Percentiles rank a stretch among this genome's conserved stretches.
Conservation (phyloP, 805 yeast genomes). For the Nakazawaea anatomiae region DNA sequence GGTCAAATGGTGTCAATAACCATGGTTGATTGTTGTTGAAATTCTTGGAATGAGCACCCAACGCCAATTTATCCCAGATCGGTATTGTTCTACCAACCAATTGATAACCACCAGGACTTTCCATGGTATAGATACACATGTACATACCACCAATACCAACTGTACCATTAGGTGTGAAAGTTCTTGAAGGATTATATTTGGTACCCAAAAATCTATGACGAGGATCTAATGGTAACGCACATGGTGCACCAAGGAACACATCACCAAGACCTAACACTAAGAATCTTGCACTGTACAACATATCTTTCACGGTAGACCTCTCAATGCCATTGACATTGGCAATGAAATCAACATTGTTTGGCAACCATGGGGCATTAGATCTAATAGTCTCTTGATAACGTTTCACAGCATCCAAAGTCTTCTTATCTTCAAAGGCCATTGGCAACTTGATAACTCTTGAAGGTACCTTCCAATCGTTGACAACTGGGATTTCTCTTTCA, state of each 20-base stretch:
- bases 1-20: constrained; percentile 90
- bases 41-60: constrained; percentile 56
- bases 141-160: constrained; percentile 99
- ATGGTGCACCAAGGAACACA: constrained; percentile 96
- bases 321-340: constrained; percentile 81
- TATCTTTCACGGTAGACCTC: constrained; percentile 70
- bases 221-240: constrained; percentile 97
- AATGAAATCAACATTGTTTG: constrained; percentile 94
- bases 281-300: constrained; percentile 86
- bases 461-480: constrained; percentile 78
- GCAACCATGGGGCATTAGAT: constrained; percentile 94
- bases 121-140: constrained; percentile 98
- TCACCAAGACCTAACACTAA: constrained; percentile 95
- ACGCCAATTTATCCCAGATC: constrained; percentile 90
- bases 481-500: constrained; percentile 69
- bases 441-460: constrained; percentile 83
- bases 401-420: constrained; percentile 82
- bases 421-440: constrained; percentile 92
- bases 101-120: constrained; percentile 98
- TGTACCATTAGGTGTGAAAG: constrained; percentile 93
- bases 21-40: constrained; percentile 59
- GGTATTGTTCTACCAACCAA: constrained; percentile 95
- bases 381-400: constrained; percentile 93
- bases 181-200: constrained; percentile 93
- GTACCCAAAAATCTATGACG: constrained; percentile 89